Conservation (phyloP, 1,284 basidiomycete genomes). For the Volvariella surrecta region DNA sequence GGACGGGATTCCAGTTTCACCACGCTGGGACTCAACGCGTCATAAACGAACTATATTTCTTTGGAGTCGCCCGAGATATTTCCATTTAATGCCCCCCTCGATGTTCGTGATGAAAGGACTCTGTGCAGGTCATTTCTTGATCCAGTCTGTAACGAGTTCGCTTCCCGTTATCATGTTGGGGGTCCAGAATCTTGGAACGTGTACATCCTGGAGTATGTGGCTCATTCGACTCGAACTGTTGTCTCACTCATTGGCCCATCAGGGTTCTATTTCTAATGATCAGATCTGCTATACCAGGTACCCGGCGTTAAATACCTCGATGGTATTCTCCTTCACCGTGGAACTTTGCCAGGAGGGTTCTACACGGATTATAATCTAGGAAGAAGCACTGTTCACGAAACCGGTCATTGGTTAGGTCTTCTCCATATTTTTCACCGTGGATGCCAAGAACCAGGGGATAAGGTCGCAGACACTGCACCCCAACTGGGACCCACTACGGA, state of each 20-base stretch:
- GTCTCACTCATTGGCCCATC: neutral
- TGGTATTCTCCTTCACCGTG: conserved; percentile 10
- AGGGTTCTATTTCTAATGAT: conserved; percentile 5
- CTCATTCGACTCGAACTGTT: neutral
- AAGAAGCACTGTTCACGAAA: conserved; percentile 23
- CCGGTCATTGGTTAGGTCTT: conserved; percentile 18
- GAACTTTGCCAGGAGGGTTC: conserved; percentile 6
- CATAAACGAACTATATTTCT: too few relatives aligned
- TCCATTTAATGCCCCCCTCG: too few relatives aligned
- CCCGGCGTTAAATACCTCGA: conserved; percentile 9
- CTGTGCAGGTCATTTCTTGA: too few relatives aligned
- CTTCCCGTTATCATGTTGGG: conserved; percentile 2
- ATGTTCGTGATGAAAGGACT: too few relatives aligned
- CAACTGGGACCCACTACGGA: conserved; percentile 22
- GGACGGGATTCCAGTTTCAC: too few relatives aligned
- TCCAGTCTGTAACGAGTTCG: too few relatives aligned
- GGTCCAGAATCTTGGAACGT: conserved; percentile 10
- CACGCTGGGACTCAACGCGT: too few relatives aligned
- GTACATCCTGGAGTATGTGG: conserved; percentile 12
- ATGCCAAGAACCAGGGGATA: conserved; percentile 22
- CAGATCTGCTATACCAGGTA: neutral
- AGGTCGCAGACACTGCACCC: conserved; percentile 35
- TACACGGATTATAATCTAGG: conserved; percentile 8
- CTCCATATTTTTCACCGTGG: conserved; percentile 17
- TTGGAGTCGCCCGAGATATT: too few relatives aligned